Evolutionary conservation across 148 eudicot genomes (phyloP).

Genomic region (Oxyria digyna): DNA sequence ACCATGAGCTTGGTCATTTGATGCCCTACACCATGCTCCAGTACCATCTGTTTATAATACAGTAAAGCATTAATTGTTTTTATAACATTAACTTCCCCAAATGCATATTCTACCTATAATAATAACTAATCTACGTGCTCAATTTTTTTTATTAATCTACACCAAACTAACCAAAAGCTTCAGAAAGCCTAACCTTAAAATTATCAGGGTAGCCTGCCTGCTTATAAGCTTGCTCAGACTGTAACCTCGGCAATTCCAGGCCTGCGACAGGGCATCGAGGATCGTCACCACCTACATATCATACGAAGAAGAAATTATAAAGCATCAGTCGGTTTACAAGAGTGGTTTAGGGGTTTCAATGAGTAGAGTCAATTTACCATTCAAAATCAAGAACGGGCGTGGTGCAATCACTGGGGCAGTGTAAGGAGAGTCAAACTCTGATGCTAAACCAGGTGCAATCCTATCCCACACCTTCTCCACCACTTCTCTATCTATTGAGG

Average conservation of each 20-base stretch:
- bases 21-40: slow-evolving; percentile 71
- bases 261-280: slow-evolving; percentile 83
- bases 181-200: slow-evolving; percentile 80
- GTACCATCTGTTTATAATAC: slow-evolving; percentile 39
- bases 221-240: slow-evolving; percentile 34
- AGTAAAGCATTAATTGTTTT: background rate
- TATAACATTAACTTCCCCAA: background rate
- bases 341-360: no score
- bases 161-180: no score
- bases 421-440: slow-evolving; percentile 76
- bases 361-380: slow-evolving; percentile 32
- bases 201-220: slow-evolving; percentile 28
- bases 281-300: slow-evolving; percentile 58
- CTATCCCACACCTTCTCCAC: slow-evolving; percentile 89
- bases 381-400: slow-evolving; percentile 75
- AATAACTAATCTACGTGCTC: background rate
- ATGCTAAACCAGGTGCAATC: slow-evolving; percentile 83
- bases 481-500: slow-evolving; percentile 50
- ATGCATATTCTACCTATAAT: background rate
- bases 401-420: slow-evolving; percentile 73
- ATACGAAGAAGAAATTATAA: background rate
- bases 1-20: slow-evolving; percentile 79
- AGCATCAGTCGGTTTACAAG: background rate
- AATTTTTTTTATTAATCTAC: no score
- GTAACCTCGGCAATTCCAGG: slow-evolving; percentile 38